Base-by-base conservation (phyloP, 306 rosid genomes). In the Inga oerstediana region DNA sequence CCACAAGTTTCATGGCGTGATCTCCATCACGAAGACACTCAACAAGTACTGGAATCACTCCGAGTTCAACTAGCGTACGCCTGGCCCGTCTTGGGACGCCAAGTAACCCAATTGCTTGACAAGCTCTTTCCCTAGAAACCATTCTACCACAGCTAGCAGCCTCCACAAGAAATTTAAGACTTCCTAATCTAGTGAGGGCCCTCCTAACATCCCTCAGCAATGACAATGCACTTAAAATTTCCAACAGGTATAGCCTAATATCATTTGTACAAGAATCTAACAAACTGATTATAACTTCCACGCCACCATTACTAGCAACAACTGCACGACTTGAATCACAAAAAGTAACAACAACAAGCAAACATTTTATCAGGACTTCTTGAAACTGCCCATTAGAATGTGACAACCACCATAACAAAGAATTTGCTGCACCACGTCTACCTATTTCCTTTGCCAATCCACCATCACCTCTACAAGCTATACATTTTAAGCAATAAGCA, bases 101-200 rank as follows among this genome's bases (percentile, higher is more conserved):
- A 82, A 87, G 73, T 46, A 88, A 82, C 43, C 89, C 89, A 46
- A 90, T 80, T 71, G 87, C 58, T 74, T 88, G 87, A 73, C 86
- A 84, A 19, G 93, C 91, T 54, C 91, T 90, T 70, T 88, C 93
- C 74, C 87, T 88, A 41, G 87, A 90, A 4, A 87, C n/a, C 89
- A 86, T 79, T 52, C 79, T 90, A 41, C 91, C 91, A 82, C 37
- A 51, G 58, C 89, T 71, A 84, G 81, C 88, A 70, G 89, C 91
- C 85, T 90, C 89, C 62, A 90, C 88, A 74, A 90, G 43, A 76
- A 81, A 82, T 52, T 61, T 46, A 84, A 90, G 85, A 15, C 74
- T 82, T 39, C 76, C 71, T 46, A 85, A 54, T 39, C 88, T 77
- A 62, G 64, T 49, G 37, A 87, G 84, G 8, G 13, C 75, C 82